Evolutionary conservation across 1,139 yeast species (phyloP).

Genomic region (Suhomyces atakaporum): DNA sequence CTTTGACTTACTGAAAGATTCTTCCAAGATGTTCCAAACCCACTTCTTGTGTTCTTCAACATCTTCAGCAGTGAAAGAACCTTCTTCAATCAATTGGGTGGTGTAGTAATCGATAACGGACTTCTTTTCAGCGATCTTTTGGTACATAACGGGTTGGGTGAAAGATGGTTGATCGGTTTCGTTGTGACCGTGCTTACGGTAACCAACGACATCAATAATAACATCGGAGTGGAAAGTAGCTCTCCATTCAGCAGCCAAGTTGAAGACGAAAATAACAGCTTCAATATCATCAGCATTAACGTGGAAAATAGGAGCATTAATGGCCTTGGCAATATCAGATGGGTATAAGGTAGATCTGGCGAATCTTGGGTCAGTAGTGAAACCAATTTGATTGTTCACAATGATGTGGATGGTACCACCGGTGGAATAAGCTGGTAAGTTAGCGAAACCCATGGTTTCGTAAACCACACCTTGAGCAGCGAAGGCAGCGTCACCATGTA

Average conservation of each 20-base stretch:
- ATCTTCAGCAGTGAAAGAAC: constrained; percentile 85
- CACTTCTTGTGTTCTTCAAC: constrained; percentile 95
- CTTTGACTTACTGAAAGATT: constrained; percentile 81
- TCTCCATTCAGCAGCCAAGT: constrained; percentile 98
- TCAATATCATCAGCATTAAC: constrained; percentile 98
- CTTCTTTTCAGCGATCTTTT: constrained; percentile 84
- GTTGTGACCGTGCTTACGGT: constrained; percentile 98
- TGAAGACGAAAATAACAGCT: constrained; percentile 86
- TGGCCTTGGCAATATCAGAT: constrained; percentile 93
- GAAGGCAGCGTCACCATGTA: constrained; percentile 99
- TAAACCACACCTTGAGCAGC: constrained; percentile 99
- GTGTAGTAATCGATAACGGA: constrained; percentile 86
- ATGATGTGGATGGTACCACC: constrained; percentile 98
- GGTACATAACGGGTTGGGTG: constrained; percentile 98
- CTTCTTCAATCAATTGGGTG: constrained; percentile 77
- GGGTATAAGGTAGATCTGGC: constrained; percentile 98
- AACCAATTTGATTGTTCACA: constrained; percentile 97
- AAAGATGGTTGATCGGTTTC: constrained; percentile 99
- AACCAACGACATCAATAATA: constrained; percentile 94
- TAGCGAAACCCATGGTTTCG: constrained; percentile 95
- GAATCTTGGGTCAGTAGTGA: constrained; percentile 97
- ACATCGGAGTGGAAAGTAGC: constrained; percentile 95
- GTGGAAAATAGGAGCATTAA: constrained; percentile 98
- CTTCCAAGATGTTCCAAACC: constrained; percentile 96
- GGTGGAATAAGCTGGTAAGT: constrained; percentile 91